Evolutionary conservation across 108 stramenopile species (phyloP), one percentile per base, ranked within the genome.

Genomic region (Discostella pseudostelligera): DNA sequence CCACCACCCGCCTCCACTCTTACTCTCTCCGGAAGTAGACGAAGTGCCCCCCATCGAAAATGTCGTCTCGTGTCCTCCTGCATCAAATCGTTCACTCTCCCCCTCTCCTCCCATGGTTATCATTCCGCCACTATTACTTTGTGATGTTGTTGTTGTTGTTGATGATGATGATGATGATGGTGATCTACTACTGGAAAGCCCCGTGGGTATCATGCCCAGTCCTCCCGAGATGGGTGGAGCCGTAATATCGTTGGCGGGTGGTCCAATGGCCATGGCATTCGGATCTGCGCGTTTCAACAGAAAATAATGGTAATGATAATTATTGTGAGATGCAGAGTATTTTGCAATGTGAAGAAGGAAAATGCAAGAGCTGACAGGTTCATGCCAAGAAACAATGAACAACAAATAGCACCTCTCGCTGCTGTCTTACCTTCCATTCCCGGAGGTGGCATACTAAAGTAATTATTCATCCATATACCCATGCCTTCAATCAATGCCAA

Each of bases 401-500:
- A 4, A n/a, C n/a, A n/a, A n/a, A n/a, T n/a, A n/a, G n/a, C n/a
- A n/a, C n/a, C n/a, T n/a, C n/a, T n/a, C n/a, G n/a, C n/a, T n/a
- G n/a, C n/a, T n/a, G n/a, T n/a, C 17, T 37, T 45, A 47, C 57
- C 67, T 74, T 67, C 65, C 73, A 74, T 74, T 13, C 65, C 73
- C 8, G 59, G 60, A 29, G 74, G 61, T 8, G 37, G 39, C 61
- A 55, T 56, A 21, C 54, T 29, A 56, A 75, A 75, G 26, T 75
- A 75, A 83, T 73, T 75, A 55, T 75, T 75, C 74, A 75, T 75
- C 74, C 74, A 75, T 58, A 99, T 93, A 37, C 92, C 93, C 88
- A 97, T 83, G 29, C 98, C 98, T 80, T 99, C 98, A 65, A 99
- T 99, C 53, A 96, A 62, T 8, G 97, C 98, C 49, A 99, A 75